A percentile compares a stretch with the other conserved stretches of the same genome.
Evolutionary conservation across 257 asterid species (phyloP).

Genomic region (Przewalskia tangutica): DNA sequence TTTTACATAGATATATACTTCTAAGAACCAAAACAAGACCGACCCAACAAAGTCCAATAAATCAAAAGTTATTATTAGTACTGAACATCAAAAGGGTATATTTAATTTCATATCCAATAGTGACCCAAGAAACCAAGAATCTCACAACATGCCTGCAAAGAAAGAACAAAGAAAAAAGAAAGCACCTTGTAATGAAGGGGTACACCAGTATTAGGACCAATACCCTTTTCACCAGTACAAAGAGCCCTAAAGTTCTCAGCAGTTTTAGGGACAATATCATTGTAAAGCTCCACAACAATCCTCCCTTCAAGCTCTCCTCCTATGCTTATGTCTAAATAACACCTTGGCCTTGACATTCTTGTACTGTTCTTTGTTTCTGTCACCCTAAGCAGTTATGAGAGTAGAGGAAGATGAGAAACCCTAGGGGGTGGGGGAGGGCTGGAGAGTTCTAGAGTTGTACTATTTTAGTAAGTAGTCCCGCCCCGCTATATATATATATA

Average conservation of each 20-base stretch:
- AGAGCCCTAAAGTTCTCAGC: constrained; percentile 97
- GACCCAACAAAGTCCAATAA: background rate
- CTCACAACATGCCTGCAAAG: background rate
- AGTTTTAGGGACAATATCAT: constrained; percentile 81
- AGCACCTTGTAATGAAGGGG: constrained; percentile 88
- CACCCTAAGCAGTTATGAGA: background rate
- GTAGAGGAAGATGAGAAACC: constrained; percentile 22
- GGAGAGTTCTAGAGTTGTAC: background rate
- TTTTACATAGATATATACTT: background rate
- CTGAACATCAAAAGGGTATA: background rate
- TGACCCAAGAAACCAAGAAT: background rate
- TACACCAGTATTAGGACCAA: constrained; percentile 66
- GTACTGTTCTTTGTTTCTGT: constrained; percentile 16
- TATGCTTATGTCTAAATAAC: constrained; percentile 73
- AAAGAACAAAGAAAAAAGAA: background rate
- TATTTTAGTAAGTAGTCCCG: constrained; percentile 16
- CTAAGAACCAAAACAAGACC: background rate
- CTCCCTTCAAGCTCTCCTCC: constrained; percentile 94
- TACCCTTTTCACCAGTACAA: constrained; percentile 95
- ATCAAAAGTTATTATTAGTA: background rate
- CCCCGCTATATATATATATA: constrained; percentile 20
- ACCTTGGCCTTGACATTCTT: constrained; percentile 39
- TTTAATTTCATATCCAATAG: background rate
- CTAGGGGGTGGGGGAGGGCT: constrained; percentile 13
- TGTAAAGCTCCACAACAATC: constrained; percentile 60